Conservation (phyloP, 768 basidiomycete species). For the Candolleomyces efflorescens region DNA sequence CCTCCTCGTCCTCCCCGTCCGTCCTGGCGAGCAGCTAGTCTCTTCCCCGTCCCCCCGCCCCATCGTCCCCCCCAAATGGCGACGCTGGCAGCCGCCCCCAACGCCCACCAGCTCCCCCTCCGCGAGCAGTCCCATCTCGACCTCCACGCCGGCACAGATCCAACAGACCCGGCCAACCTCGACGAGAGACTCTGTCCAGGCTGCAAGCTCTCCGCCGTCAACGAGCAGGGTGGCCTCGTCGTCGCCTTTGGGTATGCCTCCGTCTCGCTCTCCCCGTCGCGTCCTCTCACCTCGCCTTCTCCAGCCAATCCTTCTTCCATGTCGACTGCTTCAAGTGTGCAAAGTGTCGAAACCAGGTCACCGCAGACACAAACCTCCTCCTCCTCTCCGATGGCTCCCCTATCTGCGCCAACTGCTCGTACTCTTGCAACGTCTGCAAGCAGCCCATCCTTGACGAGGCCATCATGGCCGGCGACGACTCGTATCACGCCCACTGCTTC, state of each 20-base stretch:
- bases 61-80: conserved; percentile 10
- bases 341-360: conserved; percentile 90
- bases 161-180: conserved; percentile 23
- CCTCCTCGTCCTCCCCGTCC: conserved; percentile 1
- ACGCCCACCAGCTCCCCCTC: conserved; percentile 23
- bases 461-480: conserved; percentile 99
- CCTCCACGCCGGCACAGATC: conserved; percentile 19
- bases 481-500: conserved; percentile 98
- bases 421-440: conserved; percentile 93
- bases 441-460: conserved; percentile 96
- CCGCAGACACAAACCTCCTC: conserved; percentile 95
- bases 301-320: conserved; percentile 90
- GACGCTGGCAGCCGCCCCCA: conserved; percentile 20
- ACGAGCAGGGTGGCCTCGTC: conserved; percentile 80
- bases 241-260: conserved; percentile 89
- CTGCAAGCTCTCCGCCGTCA: conserved; percentile 73
- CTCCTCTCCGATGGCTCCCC: conserved; percentile 97
- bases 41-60: neutral
- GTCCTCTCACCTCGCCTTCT: neutral
- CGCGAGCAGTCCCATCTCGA: conserved; percentile 35
- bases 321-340: conserved; percentile 96
- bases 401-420: conserved; percentile 90
- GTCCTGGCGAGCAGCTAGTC: neutral
- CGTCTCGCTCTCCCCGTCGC: neutral
- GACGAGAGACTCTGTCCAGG: conserved; percentile 75